These are phyloP conservation scores for Oryza meridionalis DNA, from an alignment of 176 grass and related monocot genomes.

Conservation along the genomic window DNA sequence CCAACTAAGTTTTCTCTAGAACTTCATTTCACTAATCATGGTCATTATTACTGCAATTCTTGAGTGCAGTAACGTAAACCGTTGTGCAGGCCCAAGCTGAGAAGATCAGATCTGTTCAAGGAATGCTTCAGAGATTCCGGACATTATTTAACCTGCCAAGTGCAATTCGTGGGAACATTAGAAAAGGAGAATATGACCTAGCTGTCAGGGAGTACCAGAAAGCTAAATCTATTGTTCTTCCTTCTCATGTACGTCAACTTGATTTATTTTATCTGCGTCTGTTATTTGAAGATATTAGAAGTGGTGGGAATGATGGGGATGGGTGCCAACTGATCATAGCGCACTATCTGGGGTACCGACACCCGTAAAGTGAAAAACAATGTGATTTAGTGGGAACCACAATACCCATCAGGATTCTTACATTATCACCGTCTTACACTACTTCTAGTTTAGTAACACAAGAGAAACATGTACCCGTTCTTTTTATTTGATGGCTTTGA, in stretches of 20 bases:
- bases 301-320: background rate
- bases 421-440: background rate
- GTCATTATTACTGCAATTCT: conserved; percentile 23
- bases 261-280: conserved; percentile 21
- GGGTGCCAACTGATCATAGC: conserved; percentile 17
- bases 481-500: background rate
- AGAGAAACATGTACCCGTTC: background rate
- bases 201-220: conserved; percentile 99
- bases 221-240: conserved; percentile 99
- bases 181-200: conserved; percentile 96
- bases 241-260: conserved; percentile 81
- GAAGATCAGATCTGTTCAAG: conserved; percentile 99
- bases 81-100: conserved; percentile 90
- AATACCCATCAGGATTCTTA: conserved; percentile 7
- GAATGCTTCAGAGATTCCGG: conserved; percentile 99
- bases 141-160: conserved; percentile 98
- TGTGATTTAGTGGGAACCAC: background rate
- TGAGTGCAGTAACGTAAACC: conserved; percentile 32
- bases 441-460: background rate
- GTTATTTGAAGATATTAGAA: background rate
- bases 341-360: background rate
- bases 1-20: conserved; percentile 35
- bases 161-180: conserved; percentile 92
- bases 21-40: conserved; percentile 26
- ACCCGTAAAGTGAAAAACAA: background rate